A percentile compares a stretch with the other conserved stretches of the same genome.
Evolutionary conservation across 2,329 filamentous ascomycete species (phyloP).

Genomic region (Aureobasidium namibiae): DNA sequence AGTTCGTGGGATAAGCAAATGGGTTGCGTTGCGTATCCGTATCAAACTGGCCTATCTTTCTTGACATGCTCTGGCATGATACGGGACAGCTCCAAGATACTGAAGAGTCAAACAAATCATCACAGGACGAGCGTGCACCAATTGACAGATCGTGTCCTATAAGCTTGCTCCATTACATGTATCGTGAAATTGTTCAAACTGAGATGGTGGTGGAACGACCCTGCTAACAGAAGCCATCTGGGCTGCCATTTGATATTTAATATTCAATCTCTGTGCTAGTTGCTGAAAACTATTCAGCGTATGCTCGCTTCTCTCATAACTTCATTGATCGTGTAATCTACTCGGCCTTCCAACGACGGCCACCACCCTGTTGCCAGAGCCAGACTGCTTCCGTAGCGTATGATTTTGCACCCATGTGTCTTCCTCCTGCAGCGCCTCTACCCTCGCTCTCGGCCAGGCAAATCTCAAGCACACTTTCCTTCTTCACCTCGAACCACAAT

Average conservation of each 20-base stretch:
- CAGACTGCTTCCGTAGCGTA: slow-evolving; percentile 87
- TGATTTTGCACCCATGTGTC: slow-evolving; percentile 68
- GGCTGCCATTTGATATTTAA: too few relatives aligned
- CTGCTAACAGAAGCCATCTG: too few relatives aligned
- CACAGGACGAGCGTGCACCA: too few relatives aligned
- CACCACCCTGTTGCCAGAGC: slow-evolving; percentile 69
- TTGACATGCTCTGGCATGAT: too few relatives aligned
- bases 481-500: slow-evolving; percentile 72
- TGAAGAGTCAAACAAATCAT: too few relatives aligned
- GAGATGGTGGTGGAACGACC: too few relatives aligned
- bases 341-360: slow-evolving; percentile 48
- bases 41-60: too few relatives aligned
- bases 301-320: background rate
- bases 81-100: too few relatives aligned
- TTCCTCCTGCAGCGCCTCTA: slow-evolving; percentile 46
- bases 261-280: background rate
- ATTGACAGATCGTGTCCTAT: too few relatives aligned
- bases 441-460: slow-evolving; percentile 66
- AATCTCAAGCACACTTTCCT: slow-evolving; percentile 67
- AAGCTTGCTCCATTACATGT: too few relatives aligned
- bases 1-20: background rate
- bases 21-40: too few relatives aligned
- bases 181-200: too few relatives aligned
- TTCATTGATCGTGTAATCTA: slow-evolving; percentile 18
- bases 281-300: background rate